Evolutionary conservation across 495 filamentous ascomycete genomes (phyloP), one percentile per base, ranked within the genome.

Genomic region (Penicillium turbatum): DNA sequence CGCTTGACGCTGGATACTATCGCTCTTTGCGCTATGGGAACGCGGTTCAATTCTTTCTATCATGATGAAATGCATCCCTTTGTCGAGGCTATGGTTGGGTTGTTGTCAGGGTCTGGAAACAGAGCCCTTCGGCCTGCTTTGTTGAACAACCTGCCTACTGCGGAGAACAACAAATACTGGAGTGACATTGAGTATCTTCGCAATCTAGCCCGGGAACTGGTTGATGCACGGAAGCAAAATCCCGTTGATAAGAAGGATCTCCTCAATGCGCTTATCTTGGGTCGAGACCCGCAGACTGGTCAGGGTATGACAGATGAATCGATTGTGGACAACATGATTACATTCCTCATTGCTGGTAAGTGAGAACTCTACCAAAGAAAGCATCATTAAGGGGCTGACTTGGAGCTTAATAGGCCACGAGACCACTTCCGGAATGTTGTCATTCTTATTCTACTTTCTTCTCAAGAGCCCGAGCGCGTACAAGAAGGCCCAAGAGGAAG

Each of bases 31-130:
- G 70, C 87, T 0, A 88, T 91, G 85, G 82, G 80, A 27, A 84
- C 75, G 38, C 81, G 87, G 15, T 91, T 90, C 73, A 90, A 91
- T 60, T 84, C 80, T 10, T 89, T 85, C 65, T 89, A 89, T 57
- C 73, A 75, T 30, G 80, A 86, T 24, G 76, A 84, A 0, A 59
- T 83, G 54, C 85, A 89, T 57, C 83, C 85, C 0, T 89, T 90
- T 55, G 70, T 89, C 21, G 63, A 71, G 24, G 83, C 85, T 7
- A 87, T 90, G 86, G 69, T 67, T 21, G 76, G 69, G 12, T 75
- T 85, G 32, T 69, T 91, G 4, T 35, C 57, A 19, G 85, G 81
- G 47, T 79, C 81, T 3, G 81, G 79, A 12, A 59, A 66, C 24
- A 74, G 85, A 13, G 51, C 77, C 7, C 64, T 64, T 24, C 75